Base-by-base conservation (phyloP, 805 yeast genomes). In the Metschnikowia picachoensis region DNA sequence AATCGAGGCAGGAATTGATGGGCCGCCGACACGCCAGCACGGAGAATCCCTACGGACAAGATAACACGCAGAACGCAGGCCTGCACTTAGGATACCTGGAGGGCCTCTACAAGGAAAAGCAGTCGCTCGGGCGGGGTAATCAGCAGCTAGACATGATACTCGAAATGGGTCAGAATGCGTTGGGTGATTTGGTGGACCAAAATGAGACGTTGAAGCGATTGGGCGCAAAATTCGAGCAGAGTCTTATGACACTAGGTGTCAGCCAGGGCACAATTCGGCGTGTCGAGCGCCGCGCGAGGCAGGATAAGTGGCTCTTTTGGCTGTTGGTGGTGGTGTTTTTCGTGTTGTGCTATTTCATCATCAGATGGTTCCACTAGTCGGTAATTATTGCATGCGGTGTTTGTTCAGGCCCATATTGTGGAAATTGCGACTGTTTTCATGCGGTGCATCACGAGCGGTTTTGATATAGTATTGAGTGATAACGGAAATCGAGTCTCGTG, bases 281-380 rank as follows among this genome's bases (percentile, higher is more conserved):
- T 44, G 84, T 92, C 30, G 94, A 90, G 65, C 78, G 81, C 55
- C 77, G 96, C 45, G 92, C 95, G 10, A 79, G 78, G 55, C 85
- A 88, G 61, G 98, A 92, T 63, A 90, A 90, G 61, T 78, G 88
- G 74, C 69, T 94, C 29, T 94, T 94, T 60, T 90, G 86, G 75
- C 82, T 83, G 11, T 87, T 90, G 30, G 80, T 87, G 2, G 37
- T 76, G 2, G 54, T 84, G 29, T 76, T 87, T 65, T 60, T 91
- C 46, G 70, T 83, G 12, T 68, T 79, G 25, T 86, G 90, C 70
- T 88, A 81, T 64, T 73, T 77, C 47, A 81, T 91, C 36, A 62
- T 83, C 52, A 78, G 75, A 58, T 81, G 82, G 73, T 71, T 91
- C 45, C 73, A 87, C 37, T 85, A 64, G 33, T n/a, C 12, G 20